Evolutionary conservation across 1,284 basidiomycete species (phyloP), one percentile per base, ranked within the genome.

Genomic region (Stereum hirsutum): DNA sequence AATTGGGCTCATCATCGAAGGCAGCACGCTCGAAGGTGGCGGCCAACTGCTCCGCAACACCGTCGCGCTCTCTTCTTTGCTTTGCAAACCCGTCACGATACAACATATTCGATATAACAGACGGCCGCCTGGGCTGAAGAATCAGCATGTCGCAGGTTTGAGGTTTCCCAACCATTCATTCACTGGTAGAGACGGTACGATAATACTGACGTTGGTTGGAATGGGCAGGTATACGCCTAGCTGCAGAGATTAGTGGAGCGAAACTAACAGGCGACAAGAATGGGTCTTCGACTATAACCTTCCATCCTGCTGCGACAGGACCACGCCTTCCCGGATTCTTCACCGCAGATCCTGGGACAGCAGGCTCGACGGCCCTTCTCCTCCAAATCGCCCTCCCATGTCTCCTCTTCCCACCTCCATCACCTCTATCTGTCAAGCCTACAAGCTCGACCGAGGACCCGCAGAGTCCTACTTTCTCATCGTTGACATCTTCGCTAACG

Each of bases 1-100:
- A 20, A 36, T 19, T 7, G n/a, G 15, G 12, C 20, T 30, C 5
- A 19, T 53, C 23, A 58, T 74, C 23, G 71, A 74, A 47, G 71
- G 72, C 26, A 61, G 65, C 44, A 61, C 60, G 28, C 59, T 72
- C 27, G 72, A 73, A 62, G 83, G 84, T 6, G 83, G 83, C 3
- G 83, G 82, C 0, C 83, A 87, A 52, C 72, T 86, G 27, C 61
- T 87, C 15, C 74, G 83, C 37, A 84, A 83, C 53, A 62, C 78
- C 0, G 66, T 81, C 32, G 65, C 79, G 1, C 62, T 85, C 27
- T 72, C 83, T 25, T 71, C 75, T 5, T 61, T 87, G 14, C 64
- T 83, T 19, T 60, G 60, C 14, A 76, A 69, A 46, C 74, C 77
- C 2, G 62, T 86, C 15, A 61, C 63, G 0, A 75, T 87, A 42